These are phyloP conservation scores for Kwoniella bestiolae DNA, from an alignment of 768 basidiomycete genomes.

Conservation along the genomic window DNA sequence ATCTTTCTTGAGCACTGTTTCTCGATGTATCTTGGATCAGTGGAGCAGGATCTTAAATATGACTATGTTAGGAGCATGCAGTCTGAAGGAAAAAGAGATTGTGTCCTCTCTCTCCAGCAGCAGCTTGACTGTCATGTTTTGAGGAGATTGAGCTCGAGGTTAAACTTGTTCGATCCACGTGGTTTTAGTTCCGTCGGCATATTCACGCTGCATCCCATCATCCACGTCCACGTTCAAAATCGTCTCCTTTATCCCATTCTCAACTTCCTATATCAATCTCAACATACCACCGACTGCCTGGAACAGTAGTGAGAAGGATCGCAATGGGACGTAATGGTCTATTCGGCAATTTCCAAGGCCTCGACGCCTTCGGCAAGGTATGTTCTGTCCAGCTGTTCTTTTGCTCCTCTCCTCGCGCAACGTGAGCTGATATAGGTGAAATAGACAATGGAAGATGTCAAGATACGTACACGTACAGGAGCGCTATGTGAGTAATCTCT, in stretches of 20 bases:
- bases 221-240: constrained; percentile 13
- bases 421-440: neutral
- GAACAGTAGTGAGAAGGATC: neutral
- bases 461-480: constrained; percentile 95
- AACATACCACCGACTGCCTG: neutral
- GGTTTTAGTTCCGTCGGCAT: constrained; percentile 16
- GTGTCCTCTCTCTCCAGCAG: no score
- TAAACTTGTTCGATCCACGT: constrained; percentile 5
- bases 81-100: no score
- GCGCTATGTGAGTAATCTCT: constrained; percentile 70
- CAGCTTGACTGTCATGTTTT: no score
- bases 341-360: constrained; percentile 69
- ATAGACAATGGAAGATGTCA: constrained; percentile 98
- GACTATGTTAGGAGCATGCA: no score
- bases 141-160: neutral
- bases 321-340: constrained; percentile 58
- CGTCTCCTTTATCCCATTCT: neutral
- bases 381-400: constrained; percentile 30
- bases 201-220: neutral
- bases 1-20: no score
- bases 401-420: neutral
- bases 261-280: neutral
- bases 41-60: no score
- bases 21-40: no score
- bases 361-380: constrained; percentile 99